These are phyloP conservation scores for Amanita jacksonii DNA, from an alignment of 768 basidiomycete species.

Conservation along the genomic window DNA sequence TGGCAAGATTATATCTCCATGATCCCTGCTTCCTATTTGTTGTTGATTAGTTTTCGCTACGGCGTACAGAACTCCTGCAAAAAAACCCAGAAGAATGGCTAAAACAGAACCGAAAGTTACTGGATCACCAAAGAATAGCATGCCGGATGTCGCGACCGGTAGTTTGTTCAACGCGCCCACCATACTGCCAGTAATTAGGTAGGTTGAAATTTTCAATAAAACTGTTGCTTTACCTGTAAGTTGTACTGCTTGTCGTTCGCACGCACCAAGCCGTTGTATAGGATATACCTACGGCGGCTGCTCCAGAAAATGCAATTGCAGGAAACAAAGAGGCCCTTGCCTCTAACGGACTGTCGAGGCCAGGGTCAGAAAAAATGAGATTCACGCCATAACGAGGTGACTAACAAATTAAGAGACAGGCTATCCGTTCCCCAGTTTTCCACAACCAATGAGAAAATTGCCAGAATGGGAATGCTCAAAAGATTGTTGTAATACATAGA, in stretches of 20 bases:
- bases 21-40: constrained; percentile 52
- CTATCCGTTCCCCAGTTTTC: constrained; percentile 87
- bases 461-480: constrained; percentile 85
- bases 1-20: constrained; percentile 50
- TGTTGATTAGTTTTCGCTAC: constrained; percentile 93
- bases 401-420: constrained; percentile 82
- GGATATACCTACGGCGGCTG: constrained; percentile 93
- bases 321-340: constrained; percentile 70
- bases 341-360: constrained; percentile 58
- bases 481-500: constrained; percentile 99
- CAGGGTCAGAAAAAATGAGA: constrained; percentile 4
- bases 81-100: constrained; percentile 81
- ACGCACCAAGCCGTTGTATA: constrained; percentile 99
- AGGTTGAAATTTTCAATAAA: not conserved
- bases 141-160: constrained; percentile 96
- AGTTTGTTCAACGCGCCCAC: constrained; percentile 96
- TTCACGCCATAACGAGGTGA: constrained; percentile 8
- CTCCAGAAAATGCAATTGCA: constrained; percentile 95
- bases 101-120: constrained; percentile 84
- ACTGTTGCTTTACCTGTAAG: constrained; percentile 65
- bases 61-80: constrained; percentile 87
- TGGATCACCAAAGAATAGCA: constrained; percentile 92
- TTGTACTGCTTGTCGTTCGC: constrained; percentile 91
- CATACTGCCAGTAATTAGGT: constrained; percentile 49
- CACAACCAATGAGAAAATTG: constrained; percentile 67